Evolutionary conservation across 2,329 filamentous ascomycete genomes (phyloP), one percentile per base, ranked within the genome.

Genomic region (Hirsutella minnesotensis): DNA sequence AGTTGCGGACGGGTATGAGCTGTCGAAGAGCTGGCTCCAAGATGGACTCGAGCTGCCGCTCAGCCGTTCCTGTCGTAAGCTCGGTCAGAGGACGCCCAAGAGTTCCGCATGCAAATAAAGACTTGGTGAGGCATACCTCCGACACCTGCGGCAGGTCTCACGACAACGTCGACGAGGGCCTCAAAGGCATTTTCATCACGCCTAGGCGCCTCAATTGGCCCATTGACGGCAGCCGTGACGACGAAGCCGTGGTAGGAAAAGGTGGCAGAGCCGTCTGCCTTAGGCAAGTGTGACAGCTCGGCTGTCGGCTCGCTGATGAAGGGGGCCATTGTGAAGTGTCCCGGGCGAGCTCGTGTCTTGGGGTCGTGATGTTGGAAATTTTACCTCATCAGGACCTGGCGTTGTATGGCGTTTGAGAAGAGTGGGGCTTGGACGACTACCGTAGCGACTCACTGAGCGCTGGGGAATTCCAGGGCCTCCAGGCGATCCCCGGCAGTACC

Each of bases 111-210:
- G 19, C 9, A 37, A 12, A 30, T 18, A 16, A 22, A 18, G 4
- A 33, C 16, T 47, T 10, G n/a, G 15, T n/a, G n/a, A 20, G 15
- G n/a, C 73, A 58, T 61, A 81, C 88, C 83, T 68, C 85, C 87
- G 38, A 92, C 81, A 15, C 89, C 89, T 49, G 83, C 80, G 30
- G 84, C 82, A 39, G 90, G 90, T 60, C 92, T 79, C 50, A 98
- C 77, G 58, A 90, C 80, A 45, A 98, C 86, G 63, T 96, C 92
- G 50, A 98, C 72, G 40, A 83, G 78, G 22, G 90, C 87, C 67
- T 95, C 88, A 62, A 94, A 89, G 8, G 92, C 84, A 51, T 92
- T 78, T 61, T 96, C 87, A 58, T 98, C 90, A 54, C 86, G 79
- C 55, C 89, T 78, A 53, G 81, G 79, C 15, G 90, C 86, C 67